phyloP scores from a whole-genome alignment of 345 rosid genomes.

The Gossypium arboreum region DNA sequence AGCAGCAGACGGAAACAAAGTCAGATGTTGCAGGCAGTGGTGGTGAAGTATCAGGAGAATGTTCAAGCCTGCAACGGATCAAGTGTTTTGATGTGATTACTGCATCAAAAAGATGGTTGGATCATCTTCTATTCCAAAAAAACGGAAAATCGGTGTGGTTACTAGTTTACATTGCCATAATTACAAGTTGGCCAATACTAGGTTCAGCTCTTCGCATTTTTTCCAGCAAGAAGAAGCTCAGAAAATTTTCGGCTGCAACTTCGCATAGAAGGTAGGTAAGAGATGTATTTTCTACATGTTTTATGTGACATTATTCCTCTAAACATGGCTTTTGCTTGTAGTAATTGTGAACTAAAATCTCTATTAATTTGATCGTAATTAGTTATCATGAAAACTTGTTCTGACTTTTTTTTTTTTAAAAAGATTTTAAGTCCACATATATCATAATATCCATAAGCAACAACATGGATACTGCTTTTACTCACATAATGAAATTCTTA shows the following conservation, averaged over 20 bases:
- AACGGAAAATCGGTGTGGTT: slow-evolving; percentile 45
- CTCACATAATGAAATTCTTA: no score
- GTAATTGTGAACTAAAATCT: neutral
- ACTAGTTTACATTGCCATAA: slow-evolving; percentile 53
- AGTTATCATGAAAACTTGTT: neutral
- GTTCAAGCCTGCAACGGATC: slow-evolving; percentile 18
- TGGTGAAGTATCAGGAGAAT: slow-evolving; percentile 21
- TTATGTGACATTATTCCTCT: neutral
- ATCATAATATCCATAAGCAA: no score
- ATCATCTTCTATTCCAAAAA: slow-evolving; percentile 31
- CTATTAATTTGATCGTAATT: neutral
- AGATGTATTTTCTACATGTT: neutral
- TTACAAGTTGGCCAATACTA: slow-evolving; percentile 59
- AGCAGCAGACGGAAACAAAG: slow-evolving; percentile 16
- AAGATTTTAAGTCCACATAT: no score
- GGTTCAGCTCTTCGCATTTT: slow-evolving; percentile 41
- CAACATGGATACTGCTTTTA: no score
- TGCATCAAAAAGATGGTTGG: slow-evolving; percentile 35
- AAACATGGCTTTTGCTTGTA: neutral
- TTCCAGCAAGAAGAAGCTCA: slow-evolving; percentile 42
- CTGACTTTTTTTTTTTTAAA: no score
- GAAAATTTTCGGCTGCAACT: slow-evolving; percentile 17
- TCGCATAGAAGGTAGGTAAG: slow-evolving; percentile 18
- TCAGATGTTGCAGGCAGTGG: slow-evolving; percentile 13
- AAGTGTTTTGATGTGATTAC: slow-evolving; percentile 23